Evolutionary conservation across 768 basidiomycete species (phyloP).

Genomic region (Paxillus ammoniavirescens): DNA sequence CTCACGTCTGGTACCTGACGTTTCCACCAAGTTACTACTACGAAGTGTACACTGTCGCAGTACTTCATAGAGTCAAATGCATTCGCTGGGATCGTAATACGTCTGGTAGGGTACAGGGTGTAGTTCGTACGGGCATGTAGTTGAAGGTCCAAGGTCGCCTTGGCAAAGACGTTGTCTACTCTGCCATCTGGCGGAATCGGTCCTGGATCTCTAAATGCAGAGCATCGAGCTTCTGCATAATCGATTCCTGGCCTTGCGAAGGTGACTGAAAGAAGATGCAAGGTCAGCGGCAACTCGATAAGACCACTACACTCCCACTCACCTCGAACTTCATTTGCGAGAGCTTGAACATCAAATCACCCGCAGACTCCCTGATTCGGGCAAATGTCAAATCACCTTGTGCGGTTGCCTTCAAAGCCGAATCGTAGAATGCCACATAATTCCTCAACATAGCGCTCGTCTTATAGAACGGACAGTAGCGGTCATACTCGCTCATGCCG

Average conservation of each 20-base stretch:
- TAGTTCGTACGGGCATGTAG: not conserved
- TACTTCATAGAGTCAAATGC: not conserved
- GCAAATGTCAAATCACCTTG: constrained; percentile 82
- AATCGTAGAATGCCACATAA: constrained; percentile 91
- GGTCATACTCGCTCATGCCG: constrained; percentile 97
- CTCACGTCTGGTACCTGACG: too few species aligned
- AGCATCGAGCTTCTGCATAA: constrained; percentile 79
- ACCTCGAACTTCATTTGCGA: constrained; percentile 99
- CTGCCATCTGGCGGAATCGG: constrained; percentile 84
- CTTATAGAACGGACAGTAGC: constrained; percentile 99
- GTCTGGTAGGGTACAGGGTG: constrained; percentile 20
- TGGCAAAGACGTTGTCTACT: constrained; percentile 41
- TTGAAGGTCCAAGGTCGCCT: not conserved
- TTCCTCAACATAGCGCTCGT: constrained; percentile 94
- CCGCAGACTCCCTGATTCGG: constrained; percentile 81
- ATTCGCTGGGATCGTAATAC: constrained; percentile 17
- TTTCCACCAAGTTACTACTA: too few species aligned
- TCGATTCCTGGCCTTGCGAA: constrained; percentile 82
- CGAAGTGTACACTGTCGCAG: not conserved
- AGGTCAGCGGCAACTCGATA: constrained; percentile 9
- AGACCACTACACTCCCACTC: constrained; percentile 18
- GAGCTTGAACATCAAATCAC: constrained; percentile 94
- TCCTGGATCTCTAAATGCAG: constrained; percentile 87
- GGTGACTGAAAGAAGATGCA: constrained; percentile 59
- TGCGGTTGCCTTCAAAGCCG: constrained; percentile 82